Evolutionary conservation across 768 basidiomycete species (phyloP).

Genomic region (Arthromyces matolae): DNA sequence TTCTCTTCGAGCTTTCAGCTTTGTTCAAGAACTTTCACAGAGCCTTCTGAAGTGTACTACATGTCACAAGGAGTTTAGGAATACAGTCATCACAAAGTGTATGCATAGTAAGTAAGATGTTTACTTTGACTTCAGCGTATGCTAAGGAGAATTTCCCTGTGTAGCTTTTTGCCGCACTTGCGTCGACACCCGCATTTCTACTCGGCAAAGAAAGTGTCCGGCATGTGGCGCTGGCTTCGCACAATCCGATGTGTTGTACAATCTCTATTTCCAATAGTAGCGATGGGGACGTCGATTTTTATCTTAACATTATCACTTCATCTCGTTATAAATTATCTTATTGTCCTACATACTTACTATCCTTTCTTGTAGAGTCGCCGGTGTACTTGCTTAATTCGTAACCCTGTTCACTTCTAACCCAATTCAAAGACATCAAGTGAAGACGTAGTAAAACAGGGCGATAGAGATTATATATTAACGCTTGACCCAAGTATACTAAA

Average conservation of each 20-base stretch:
- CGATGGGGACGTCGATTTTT: neutral
- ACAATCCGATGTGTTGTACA: conserved; percentile 65
- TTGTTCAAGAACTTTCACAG: conserved; percentile 48
- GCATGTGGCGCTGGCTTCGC: conserved; percentile 81
- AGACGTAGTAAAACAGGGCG: neutral
- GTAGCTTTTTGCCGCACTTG: conserved; percentile 83
- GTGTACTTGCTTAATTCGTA: conserved; percentile 6
- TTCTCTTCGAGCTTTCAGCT: neutral
- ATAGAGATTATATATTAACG: conserved; percentile 48
- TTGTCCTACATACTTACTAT: conserved; percentile 7
- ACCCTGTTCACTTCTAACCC: neutral
- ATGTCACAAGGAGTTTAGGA: conserved; percentile 74
- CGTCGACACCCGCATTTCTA: conserved; percentile 82
- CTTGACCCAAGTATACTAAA: conserved; percentile 94
- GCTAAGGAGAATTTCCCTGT: conserved; percentile 3
- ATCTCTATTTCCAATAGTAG: conserved; percentile 43
- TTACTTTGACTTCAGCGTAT: neutral
- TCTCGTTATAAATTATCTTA: conserved; percentile 12
- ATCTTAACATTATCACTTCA: conserved; percentile 16
- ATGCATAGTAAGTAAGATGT: conserved; percentile 88
- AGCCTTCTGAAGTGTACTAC: conserved; percentile 85
- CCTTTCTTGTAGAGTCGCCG: conserved; percentile 5
- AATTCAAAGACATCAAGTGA: neutral
- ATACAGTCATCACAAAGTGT: conserved; percentile 82
- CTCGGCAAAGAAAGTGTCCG: conserved; percentile 92